Evolutionary conservation across 2,329 filamentous ascomycete genomes (phyloP), one percentile per base, ranked within the genome.

Genomic region (Apiospora saccharicola): DNA sequence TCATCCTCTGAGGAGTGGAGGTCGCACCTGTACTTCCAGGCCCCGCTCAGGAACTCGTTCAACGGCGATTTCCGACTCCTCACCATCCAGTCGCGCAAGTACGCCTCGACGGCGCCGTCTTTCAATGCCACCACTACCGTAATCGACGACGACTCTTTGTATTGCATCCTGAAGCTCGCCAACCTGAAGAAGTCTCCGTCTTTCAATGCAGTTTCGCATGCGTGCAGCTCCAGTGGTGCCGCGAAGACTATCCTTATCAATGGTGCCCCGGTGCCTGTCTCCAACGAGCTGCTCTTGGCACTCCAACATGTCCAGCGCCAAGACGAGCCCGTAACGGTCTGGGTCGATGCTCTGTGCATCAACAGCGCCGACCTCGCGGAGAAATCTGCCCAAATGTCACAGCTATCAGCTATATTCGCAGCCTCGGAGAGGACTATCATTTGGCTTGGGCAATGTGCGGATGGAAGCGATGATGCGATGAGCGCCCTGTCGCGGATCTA

Each of bases 291-390:
- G 26, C n/a, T 51, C 8, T 22, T 51, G 47, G n/a, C 7, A 7
- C n/a, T 51, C 10, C 22, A 51, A 4, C 47, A 51, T 22, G n/a
- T 26, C n/a, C 47, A 51, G 47, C 47, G 8, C n/a, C 6, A 24
- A 51, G 47, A 51, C 10, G n/a, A 51, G n/a, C n/a, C n/a, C 47
- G 47, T 51, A 1, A 51, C 47, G 0, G 8, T 24, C 24, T 70
- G 69, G 69, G 24, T 70, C n/a, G 69, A 70, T n/a, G 69, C 69
- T 14, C 22, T 70, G 5, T 70, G 69, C 47, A 61, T 70, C 44
- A 70, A 70, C 69, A 47, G n/a, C 26, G 26, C 44, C 14, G 49
- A 70, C 43, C 22, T 43, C 30, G n/a, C 26, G 14, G 69, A 70
- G 30, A 16, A 34, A 16, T 24, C 26, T 22, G 69, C 69, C 22